A percentile compares a stretch with the other conserved stretches of the same genome.
These are phyloP conservation scores for Linnemannia hyalina DNA, from an alignment of 192 early-diverging fungal genomes.

Conservation along the genomic window DNA sequence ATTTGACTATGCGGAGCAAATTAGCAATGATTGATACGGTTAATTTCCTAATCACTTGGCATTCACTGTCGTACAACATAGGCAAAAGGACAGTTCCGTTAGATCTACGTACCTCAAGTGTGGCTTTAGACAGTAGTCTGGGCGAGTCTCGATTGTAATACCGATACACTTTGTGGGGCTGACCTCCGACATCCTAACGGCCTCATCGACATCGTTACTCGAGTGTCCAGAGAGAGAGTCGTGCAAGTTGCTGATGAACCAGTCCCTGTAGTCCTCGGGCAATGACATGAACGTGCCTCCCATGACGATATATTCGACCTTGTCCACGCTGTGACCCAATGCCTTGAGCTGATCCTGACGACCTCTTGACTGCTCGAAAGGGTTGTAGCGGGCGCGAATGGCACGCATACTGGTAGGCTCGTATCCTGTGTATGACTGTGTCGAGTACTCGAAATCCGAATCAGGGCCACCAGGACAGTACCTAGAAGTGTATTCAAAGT, in stretches of 20 bases:
- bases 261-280: slow-evolving; percentile 94
- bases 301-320: slow-evolving; percentile 99
- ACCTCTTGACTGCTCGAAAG: slow-evolving; percentile 94
- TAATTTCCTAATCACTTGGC: background rate
- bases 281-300: slow-evolving; percentile 99
- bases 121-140: slow-evolving; percentile 98
- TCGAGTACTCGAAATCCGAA: slow-evolving; percentile 99
- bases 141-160: slow-evolving; percentile 99
- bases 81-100: background rate
- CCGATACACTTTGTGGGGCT: slow-evolving; percentile 97
- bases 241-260: slow-evolving; percentile 98
- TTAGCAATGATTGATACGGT: background rate
- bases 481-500: slow-evolving; percentile 33
- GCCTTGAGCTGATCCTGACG: slow-evolving; percentile 94
- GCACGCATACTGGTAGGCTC: slow-evolving; percentile 99
- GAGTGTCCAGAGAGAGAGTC: slow-evolving; percentile 95
- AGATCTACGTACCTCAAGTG: slow-evolving; percentile 72
- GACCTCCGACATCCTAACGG: slow-evolving; percentile 98
- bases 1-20: slow-evolving; percentile 80
- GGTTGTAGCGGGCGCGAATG: slow-evolving; percentile 97
- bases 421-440: slow-evolving; percentile 99
- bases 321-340: slow-evolving; percentile 97
- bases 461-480: slow-evolving; percentile 99
- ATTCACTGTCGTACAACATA: background rate
- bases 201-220: slow-evolving; percentile 94